Evolutionary conservation across 139 green algal genomes (phyloP).

Genomic region (Parachlorella kessleri): DNA sequence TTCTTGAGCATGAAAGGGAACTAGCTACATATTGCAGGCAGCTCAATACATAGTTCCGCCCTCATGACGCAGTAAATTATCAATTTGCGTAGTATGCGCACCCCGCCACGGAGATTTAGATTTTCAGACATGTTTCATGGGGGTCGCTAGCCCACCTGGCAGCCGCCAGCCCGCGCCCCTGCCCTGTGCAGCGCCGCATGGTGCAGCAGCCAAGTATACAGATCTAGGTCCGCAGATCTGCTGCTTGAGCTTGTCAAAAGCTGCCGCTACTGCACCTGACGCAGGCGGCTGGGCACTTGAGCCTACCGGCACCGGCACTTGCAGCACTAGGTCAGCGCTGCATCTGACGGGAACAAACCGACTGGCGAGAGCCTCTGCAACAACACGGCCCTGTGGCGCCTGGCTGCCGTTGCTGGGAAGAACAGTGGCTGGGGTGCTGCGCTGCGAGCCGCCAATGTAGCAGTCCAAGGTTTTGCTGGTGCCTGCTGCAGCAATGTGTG

Average conservation of each 20-base stretch:
- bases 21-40: no score
- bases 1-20: not conserved
- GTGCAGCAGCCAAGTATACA: conserved; percentile 5
- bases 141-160: not conserved
- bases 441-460: no score
- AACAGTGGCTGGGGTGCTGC: no score
- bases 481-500: no score
- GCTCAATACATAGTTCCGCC: no score
- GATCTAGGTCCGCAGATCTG: conserved; percentile 8
- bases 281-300: not conserved
- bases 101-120: not conserved
- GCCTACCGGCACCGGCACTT: no score
- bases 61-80: not conserved
- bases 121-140: not conserved
- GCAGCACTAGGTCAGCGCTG: conserved; percentile 15
- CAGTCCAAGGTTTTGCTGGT: no score
- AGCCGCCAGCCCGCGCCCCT: not conserved
- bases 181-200: not conserved
- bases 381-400: no score
- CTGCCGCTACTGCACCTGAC: not conserved
- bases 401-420: no score
- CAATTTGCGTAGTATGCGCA: not conserved
- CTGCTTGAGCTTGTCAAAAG: conserved; percentile 8
- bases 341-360: conserved; percentile 13
- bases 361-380: no score